phyloP scores from a whole-genome alignment of 2,329 filamentous ascomycete genomes.

The Nemania sp. region DNA sequence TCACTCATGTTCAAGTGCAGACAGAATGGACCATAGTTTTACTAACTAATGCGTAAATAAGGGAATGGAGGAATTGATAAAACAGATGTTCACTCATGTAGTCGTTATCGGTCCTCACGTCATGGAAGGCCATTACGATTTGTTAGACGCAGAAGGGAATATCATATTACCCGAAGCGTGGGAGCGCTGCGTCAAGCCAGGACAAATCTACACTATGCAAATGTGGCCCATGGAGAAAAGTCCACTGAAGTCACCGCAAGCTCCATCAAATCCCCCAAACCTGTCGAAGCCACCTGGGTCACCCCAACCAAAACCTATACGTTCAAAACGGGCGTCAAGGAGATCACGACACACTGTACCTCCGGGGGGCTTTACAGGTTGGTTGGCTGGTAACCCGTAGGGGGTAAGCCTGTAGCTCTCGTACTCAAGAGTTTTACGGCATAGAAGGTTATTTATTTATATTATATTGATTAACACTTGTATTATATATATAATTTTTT shows the following conservation, averaged over 20 bases:
- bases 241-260: too few relatives aligned
- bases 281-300: too few relatives aligned
- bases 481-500: background rate
- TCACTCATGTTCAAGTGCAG: background rate
- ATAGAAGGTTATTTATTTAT: background rate
- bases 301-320: too few relatives aligned
- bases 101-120: constrained; percentile 4
- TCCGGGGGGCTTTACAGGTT: too few relatives aligned
- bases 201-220: constrained; percentile 9
- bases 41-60: background rate
- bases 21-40: background rate
- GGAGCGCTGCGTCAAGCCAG: constrained; percentile 3
- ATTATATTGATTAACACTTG: background rate
- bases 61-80: constrained; percentile 10
- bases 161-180: constrained; percentile 5
- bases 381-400: too few relatives aligned
- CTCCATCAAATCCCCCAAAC: too few relatives aligned
- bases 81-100: constrained; percentile 5
- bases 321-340: too few relatives aligned
- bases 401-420: too few relatives aligned
- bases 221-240: constrained; percentile 28
- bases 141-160: background rate
- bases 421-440: too few relatives aligned
- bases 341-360: too few relatives aligned
- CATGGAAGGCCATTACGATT: constrained; percentile 4